Base-by-base conservation (phyloP, 768 basidiomycete genomes). In the Naganishia vishniacii region DNA sequence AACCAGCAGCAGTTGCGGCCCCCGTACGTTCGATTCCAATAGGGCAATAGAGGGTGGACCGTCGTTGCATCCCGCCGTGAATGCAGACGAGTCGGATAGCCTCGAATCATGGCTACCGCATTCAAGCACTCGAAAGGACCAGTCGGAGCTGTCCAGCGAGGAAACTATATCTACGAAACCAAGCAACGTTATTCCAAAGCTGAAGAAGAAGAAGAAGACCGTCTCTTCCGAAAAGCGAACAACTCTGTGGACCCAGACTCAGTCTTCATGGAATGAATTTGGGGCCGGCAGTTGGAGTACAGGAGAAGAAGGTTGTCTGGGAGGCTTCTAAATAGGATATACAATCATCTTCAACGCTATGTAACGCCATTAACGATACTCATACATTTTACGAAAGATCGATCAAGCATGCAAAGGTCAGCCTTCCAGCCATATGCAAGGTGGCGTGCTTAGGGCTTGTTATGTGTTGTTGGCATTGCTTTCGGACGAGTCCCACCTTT, bases 201-300 rank as follows among this genome's bases (percentile, higher is more conserved):
- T 59, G 37, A 59, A 59, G 58, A 59, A 59, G 58, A 59, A 59
- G 58, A 59, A 59, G 41, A 59, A 46, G 58, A n/a, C 37, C 26
- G 44, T 44, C 23, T 59, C 58, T 40, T 44, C 58, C 2, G 58
- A 59, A 13, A 59, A 59, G 41, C 44, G 41, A 12, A 59, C 58
- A n/a, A 42, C 58, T 12, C 26, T 59, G 9, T 59, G 41, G 58
- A 59, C 58, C 1, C 41, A 59, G 13, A 59, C 34, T 16, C 41
- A 59, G 58, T 46, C 44, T 15, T 26, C 44, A 18, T 59, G 58
- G 40, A 26, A 34, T 41, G 16, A n/a, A 16, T 59, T 46, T 26
- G 40, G 25, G 9, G 32, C 20, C 41, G 40, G 29, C 41, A 46
- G 58, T 18, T 59, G 41, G 58, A 59, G 25, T 15, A 44, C 23